These are phyloP conservation scores for Nadsonia starkeyi-henricii DNA, from an alignment of 1,139 yeast species.

Conservation along the genomic window DNA sequence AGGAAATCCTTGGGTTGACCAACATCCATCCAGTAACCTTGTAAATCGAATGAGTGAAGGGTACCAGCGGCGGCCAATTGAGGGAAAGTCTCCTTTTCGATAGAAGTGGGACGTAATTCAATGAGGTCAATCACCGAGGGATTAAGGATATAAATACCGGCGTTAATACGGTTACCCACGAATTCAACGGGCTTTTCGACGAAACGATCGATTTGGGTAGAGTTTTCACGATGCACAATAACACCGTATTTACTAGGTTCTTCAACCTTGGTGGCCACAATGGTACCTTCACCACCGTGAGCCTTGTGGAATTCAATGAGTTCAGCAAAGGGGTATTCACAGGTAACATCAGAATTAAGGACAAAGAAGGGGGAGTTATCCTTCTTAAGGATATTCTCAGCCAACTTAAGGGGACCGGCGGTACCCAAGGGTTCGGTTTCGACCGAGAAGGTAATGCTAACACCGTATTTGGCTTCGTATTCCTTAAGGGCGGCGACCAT, in stretches of 20 bases:
- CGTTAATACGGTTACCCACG: slow-evolving; percentile 88
- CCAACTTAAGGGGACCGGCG: slow-evolving; percentile 97
- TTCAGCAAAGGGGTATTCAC: slow-evolving; percentile 95
- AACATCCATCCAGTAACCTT: slow-evolving; percentile 99
- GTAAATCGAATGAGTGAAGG: slow-evolving; percentile 90
- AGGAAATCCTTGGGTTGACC: slow-evolving; percentile 99
- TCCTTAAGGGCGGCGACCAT: slow-evolving; percentile 92
- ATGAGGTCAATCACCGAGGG: slow-evolving; percentile 93
- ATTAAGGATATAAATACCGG: slow-evolving; percentile 93
- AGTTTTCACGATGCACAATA: slow-evolving; percentile 88
- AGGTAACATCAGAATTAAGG: slow-evolving; percentile 93
- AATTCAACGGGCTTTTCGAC: slow-evolving; percentile 99
- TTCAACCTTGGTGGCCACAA: slow-evolving; percentile 98
- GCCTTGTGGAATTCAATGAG: slow-evolving; percentile 84
- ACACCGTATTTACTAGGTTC: slow-evolving; percentile 99
- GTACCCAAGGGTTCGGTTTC: slow-evolving; percentile 99
- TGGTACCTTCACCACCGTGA: slow-evolving; percentile 97
- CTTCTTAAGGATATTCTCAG: slow-evolving; percentile 85
- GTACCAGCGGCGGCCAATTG: slow-evolving; percentile 76
- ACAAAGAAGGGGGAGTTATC: slow-evolving; percentile 96
- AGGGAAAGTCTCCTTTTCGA: slow-evolving; percentile 99
- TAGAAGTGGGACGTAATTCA: slow-evolving; percentile 96
- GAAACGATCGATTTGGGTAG: slow-evolving; percentile 92
- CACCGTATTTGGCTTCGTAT: slow-evolving; percentile 92
- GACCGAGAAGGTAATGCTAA: slow-evolving; percentile 88